Evolutionary conservation across 2,329 filamentous ascomycete species (phyloP).

Genomic region (Alternaria novae-zelandiae): DNA sequence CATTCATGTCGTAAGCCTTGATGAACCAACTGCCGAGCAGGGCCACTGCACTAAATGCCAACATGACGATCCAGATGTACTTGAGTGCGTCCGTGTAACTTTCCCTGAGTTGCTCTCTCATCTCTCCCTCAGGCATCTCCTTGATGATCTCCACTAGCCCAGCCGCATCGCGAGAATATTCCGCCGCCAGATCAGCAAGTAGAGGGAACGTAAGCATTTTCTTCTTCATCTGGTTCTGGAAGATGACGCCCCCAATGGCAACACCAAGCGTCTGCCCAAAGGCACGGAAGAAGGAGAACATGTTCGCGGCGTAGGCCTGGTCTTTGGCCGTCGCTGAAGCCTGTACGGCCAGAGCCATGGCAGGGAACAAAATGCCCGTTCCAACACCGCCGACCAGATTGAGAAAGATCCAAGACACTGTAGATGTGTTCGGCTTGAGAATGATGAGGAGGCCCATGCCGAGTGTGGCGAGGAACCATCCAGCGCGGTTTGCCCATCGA

Average conservation of each 20-base stretch:
- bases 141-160: constrained; percentile 66
- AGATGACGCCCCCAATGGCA: constrained; percentile 70
- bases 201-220: constrained; percentile 58
- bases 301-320: constrained; percentile 66
- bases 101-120: constrained; percentile 51
- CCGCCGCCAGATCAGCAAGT: constrained; percentile 56
- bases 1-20: constrained; percentile 55
- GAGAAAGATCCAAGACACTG: constrained; percentile 65
- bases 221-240: constrained; percentile 68
- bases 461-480: constrained; percentile 66
- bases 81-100: constrained; percentile 62
- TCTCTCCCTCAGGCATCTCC: constrained; percentile 55
- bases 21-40: constrained; percentile 61
- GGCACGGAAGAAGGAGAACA: constrained; percentile 71
- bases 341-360: constrained; percentile 69
- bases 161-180: constrained; percentile 64
- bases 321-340: constrained; percentile 64
- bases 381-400: constrained; percentile 67
- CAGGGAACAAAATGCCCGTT: constrained; percentile 69
- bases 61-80: constrained; percentile 64
- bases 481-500: constrained; percentile 65
- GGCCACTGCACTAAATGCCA: constrained; percentile 59
- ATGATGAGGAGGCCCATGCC: constrained; percentile 64
- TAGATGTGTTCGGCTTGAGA: constrained; percentile 58
- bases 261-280: constrained; percentile 71